phyloP scores from a whole-genome alignment of 768 basidiomycete species.

The Tylopilus rubrobrunneus region DNA sequence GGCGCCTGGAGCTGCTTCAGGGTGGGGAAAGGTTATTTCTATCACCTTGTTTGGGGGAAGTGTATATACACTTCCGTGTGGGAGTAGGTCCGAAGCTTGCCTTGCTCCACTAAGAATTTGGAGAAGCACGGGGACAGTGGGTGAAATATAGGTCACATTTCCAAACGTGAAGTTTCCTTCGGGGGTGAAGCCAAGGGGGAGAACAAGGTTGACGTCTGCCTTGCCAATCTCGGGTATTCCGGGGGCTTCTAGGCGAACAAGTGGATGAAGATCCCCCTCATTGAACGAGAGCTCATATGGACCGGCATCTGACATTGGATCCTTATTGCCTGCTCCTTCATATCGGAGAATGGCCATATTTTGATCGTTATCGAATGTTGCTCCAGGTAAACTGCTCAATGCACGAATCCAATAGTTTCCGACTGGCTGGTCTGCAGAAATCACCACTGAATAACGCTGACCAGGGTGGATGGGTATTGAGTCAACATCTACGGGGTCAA shows the following conservation, averaged over 20 bases:
- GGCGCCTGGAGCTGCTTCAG: constrained; percentile 20
- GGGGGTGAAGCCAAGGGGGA: background rate
- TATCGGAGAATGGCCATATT: constrained; percentile 5
- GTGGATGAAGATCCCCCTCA: background rate
- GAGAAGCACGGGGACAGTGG: constrained; percentile 36
- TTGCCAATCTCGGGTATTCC: constrained; percentile 4
- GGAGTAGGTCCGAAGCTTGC: constrained; percentile 43
- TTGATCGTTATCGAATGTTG: constrained; percentile 1
- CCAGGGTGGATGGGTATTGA: background rate
- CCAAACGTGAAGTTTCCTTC: background rate
- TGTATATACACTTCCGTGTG: constrained; percentile 41
- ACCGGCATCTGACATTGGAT: background rate
- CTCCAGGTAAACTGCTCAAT: constrained; percentile 12
- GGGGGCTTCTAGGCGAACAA: background rate
- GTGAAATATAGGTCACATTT: constrained; percentile 17
- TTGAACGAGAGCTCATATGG: background rate
- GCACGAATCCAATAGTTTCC: constrained; percentile 55
- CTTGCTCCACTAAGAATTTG: constrained; percentile 41
- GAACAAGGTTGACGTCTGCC: constrained; percentile 2
- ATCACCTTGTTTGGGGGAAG: constrained; percentile 43
- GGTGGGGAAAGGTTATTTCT: constrained; percentile 43
- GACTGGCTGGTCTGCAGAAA: constrained; percentile 41
- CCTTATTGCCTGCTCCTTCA: background rate
- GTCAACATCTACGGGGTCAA: background rate
- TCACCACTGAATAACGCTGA: constrained; percentile 21